Evolutionary conservation across 345 rosid genomes (phyloP).

Genomic region (Alliaria petiolata): DNA sequence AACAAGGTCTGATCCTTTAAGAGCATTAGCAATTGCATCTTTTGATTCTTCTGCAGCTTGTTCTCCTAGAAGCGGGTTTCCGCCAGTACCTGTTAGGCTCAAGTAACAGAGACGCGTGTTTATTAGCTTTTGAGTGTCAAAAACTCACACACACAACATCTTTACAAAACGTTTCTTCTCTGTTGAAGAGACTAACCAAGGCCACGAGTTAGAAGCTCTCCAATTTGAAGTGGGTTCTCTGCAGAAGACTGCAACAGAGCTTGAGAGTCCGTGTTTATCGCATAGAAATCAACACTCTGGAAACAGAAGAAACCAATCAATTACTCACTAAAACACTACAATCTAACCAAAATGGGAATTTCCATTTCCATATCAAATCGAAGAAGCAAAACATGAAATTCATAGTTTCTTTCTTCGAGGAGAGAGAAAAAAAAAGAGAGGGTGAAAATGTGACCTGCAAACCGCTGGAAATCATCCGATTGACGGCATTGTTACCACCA

Average conservation of each 20-base stretch:
- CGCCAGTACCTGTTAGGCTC: constrained; percentile 75
- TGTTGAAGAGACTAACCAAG: constrained; percentile 48
- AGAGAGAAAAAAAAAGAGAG: too few species aligned
- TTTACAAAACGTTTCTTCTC: not conserved
- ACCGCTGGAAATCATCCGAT: constrained; percentile 96
- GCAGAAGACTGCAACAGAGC: constrained; percentile 86
- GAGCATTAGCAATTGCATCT: constrained; percentile 83
- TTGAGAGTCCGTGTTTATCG: constrained; percentile 94
- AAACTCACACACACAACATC: not conserved
- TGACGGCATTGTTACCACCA: constrained; percentile 98
- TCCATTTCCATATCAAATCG: not conserved
- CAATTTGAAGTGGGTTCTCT: constrained; percentile 80
- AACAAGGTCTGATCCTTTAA: constrained; percentile 97
- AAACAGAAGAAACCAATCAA: not conserved
- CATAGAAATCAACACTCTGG: constrained; percentile 90
- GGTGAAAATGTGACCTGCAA: constrained; percentile 52
- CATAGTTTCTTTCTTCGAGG: not conserved
- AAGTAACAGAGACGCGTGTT: constrained; percentile 3
- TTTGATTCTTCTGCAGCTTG: constrained; percentile 99
- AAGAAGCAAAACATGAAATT: not conserved
- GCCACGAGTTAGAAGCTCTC: constrained; percentile 96
- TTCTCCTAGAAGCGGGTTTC: constrained; percentile 92
- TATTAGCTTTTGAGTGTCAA: not conserved
- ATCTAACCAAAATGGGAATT: constrained; percentile 1
- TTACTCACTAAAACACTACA: not conserved